A percentile compares a stretch with the other conserved stretches of the same genome.
phyloP scores from a whole-genome alignment of 805 yeast species.

The Jamesozyma hellenica region DNA sequence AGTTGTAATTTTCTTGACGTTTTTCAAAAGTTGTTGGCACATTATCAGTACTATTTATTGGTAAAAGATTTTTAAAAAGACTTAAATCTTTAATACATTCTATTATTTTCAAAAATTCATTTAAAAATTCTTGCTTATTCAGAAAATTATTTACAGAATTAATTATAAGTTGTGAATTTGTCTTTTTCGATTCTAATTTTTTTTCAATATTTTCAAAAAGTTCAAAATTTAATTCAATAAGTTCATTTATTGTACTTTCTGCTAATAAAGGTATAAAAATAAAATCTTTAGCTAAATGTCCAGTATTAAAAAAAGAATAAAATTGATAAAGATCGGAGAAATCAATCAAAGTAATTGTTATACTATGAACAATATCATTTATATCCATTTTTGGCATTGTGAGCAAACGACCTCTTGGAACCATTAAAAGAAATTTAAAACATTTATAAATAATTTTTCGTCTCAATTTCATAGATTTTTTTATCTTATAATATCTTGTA shows the following conservation, averaged over 20 bases:
- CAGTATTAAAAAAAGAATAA: slow-evolving; percentile 14
- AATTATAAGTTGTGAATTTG: background rate
- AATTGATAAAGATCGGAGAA: slow-evolving; percentile 14
- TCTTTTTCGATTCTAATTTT: background rate
- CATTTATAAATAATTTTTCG: slow-evolving; percentile 13
- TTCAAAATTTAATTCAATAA: background rate
- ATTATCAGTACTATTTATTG: background rate
- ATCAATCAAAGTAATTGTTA: slow-evolving; percentile 9
- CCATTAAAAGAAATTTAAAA: slow-evolving; percentile 11
- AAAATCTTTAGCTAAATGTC: slow-evolving; percentile 8
- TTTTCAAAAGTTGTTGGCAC: no score
- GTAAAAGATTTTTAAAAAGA: background rate
- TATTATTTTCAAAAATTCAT: background rate
- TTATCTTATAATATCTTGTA: slow-evolving; percentile 8
- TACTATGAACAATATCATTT: slow-evolving; percentile 8
- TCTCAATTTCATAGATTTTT: slow-evolving; percentile 15
- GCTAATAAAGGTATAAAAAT: slow-evolving; percentile 18
- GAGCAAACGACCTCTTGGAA: slow-evolving; percentile 14
- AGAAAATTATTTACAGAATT: no score
- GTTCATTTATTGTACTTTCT: slow-evolving; percentile 14
- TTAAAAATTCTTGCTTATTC: background rate
- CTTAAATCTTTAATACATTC: no score
- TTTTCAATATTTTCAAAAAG: background rate
- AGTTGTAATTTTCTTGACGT: background rate
- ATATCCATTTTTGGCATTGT: slow-evolving; percentile 9